These are phyloP conservation scores for Micractinium conductrix DNA, from an alignment of 139 green algal genomes.

Conservation along the genomic window DNA sequence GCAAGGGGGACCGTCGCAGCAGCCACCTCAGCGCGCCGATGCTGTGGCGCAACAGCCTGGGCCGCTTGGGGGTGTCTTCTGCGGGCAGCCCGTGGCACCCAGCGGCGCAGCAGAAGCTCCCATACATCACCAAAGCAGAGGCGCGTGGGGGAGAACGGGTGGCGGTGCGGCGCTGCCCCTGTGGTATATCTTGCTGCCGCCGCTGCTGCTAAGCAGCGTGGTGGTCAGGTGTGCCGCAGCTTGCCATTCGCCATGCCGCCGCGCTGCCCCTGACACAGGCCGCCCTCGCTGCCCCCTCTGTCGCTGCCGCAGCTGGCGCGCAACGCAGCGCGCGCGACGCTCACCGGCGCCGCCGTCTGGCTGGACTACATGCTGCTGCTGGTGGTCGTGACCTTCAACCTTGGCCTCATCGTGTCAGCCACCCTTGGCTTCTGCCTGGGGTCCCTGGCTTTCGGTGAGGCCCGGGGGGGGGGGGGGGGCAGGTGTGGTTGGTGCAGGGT, in stretches of 20 bases:
- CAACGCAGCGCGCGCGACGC: constrained; percentile 31
- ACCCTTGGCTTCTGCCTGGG: constrained; percentile 49
- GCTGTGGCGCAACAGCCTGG: constrained; percentile 16
- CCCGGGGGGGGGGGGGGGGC: no score
- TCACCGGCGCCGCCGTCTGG: constrained; percentile 35
- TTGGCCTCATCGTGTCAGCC: constrained; percentile 57
- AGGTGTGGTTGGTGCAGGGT: no score
- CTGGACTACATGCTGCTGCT: constrained; percentile 49
- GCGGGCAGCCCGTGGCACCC: not conserved
- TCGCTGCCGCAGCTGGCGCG: constrained; percentile 9
- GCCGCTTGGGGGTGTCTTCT: not conserved
- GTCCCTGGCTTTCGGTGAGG: constrained; percentile 52
- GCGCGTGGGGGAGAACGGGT: no score
- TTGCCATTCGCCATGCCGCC: not conserved
- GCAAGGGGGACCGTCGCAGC: not conserved
- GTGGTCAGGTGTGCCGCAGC: not conserved
- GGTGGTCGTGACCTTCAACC: constrained; percentile 60
- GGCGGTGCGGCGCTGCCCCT: no score
- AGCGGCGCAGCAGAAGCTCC: no score
- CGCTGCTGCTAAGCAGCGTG: not conserved
- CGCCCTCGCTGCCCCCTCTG: not conserved
- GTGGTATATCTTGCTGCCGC: not conserved
- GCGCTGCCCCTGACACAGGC: not conserved
- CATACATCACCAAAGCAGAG: not conserved
- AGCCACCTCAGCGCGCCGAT: not conserved